Evolutionary conservation across 2,329 filamentous ascomycete genomes (phyloP), one percentile per base, ranked within the genome.

Genomic region (Beauveria bassiana): DNA sequence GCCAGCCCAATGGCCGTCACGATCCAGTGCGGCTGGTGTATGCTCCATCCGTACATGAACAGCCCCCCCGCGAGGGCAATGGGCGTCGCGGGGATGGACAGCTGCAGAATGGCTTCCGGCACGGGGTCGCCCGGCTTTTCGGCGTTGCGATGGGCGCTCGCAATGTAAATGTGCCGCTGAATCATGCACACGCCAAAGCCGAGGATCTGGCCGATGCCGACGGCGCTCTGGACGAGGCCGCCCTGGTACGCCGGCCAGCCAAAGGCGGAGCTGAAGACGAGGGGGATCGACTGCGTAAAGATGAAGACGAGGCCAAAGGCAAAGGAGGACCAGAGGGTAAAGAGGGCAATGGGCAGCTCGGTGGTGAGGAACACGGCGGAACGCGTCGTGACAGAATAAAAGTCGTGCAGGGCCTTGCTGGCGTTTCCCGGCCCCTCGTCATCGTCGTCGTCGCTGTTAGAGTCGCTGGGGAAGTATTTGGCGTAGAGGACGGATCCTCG

Each of bases 31-130:
- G 63, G 40, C 47, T 63, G 61, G 52, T 57, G 43, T 2, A 61
- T 59, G 46, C 52, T 57, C 63, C 63, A 64, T 5, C 61, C 63
- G 20, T 64, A 64, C 47, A 63, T 51, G 61, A 64, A 63, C n/a
- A 64, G 24, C 0, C 63, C 63, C 5, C 63, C 63, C 1, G 63
- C 61, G 14, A 64, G 40, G 7, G 51, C 61, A 3, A 64, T 28
- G 10, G 54, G 46, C n/a, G 61, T 63, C 3, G 55, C 31, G 4
- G 61, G 61, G 28, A 64, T 61, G 20, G 63, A 61, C 22, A 63
- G 40, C 26, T 64, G 58, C 24, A 64, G 52, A 20, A 63, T 64
- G 0, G 61, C 43, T 31, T 64, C 63, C 22, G 63, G 63, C 1
- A 63, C n/a, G 7, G 63, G 61, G 1, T 47, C 59, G 22, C 63